Base-by-base conservation (phyloP, 1,284 basidiomycete genomes). In the Ustilago esculenta region DNA sequence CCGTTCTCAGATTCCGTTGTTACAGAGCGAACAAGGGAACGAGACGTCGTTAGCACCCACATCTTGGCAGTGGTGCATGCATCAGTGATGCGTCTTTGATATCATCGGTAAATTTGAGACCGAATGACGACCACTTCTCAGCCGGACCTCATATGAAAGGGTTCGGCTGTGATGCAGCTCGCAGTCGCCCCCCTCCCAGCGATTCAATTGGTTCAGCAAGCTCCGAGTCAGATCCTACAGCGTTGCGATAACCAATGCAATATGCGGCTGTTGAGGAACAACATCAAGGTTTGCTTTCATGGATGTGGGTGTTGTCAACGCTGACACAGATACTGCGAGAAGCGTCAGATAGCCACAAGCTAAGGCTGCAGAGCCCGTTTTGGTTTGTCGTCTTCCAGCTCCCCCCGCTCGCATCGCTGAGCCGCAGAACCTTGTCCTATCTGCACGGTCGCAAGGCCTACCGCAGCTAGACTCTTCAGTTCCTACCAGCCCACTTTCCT, bases 201-300 rank as follows among this genome's bases (percentile, higher is more conserved):
- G n/a, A n/a, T 29, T 7, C 27, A 6, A 29, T 29, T 12, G 27
- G 6, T 29, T 29, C 7, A 29, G 27, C 27, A 12, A 29, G 27
- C 27, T 12, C 12, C 7, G 7, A 29, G 27, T 12, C 27, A 29
- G 27, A 29, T 7, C 7, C 27, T 7, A 12, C 6, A 29, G 12
- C 7, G 27, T 12, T 29, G 17, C 24, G 8, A 17, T 24, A 17
- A 15, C 11, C 30, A 30, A 43, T 34, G 32, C 36, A 34, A 48
- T 52, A 15, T 23, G 44, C 45, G 41, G 44, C 14, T 34, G 53
- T 52, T 56, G 54, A 35, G 34, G 29, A n/a, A 27, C 50, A 53
- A 65, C 49, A 49, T 49, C 55, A 65, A 58, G 50, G 61, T 58
- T 65, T 57, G 32, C 12, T 35, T 40, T 52, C 41, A 35, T 18